A percentile compares a stretch with the other conserved stretches of the same genome.
Evolutionary conservation across 2,329 filamentous ascomycete species (phyloP).

Genomic region (Colletotrichum sp.): DNA sequence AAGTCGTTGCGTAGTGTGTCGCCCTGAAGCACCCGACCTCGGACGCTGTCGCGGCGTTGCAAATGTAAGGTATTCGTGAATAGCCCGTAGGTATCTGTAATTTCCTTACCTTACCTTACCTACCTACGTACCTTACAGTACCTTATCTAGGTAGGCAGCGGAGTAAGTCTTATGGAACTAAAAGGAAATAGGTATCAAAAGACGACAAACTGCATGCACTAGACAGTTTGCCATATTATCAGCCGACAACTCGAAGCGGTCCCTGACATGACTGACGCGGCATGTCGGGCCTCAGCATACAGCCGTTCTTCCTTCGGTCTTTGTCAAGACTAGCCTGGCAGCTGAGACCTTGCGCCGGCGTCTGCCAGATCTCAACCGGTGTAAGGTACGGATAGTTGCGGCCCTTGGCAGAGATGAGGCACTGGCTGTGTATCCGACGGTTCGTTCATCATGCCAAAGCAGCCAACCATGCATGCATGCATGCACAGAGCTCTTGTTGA

Average conservation of each 20-base stretch:
- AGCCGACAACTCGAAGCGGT: neutral
- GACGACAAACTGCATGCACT: neutral
- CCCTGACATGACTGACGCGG: neutral
- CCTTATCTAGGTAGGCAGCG: neutral
- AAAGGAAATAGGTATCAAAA: neutral
- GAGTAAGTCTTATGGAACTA: neutral
- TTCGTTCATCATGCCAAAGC: neutral
- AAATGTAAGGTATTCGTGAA: neutral
- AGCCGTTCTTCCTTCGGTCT: neutral
- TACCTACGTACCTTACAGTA: neutral
- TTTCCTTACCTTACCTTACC: neutral
- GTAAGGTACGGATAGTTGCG: neutral
- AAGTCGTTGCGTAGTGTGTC: neutral
- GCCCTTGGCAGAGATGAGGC: neutral
- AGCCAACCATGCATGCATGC: neutral
- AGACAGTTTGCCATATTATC: neutral
- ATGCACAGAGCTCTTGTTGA: neutral
- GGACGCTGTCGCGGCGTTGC: neutral
- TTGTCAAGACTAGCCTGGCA: neutral
- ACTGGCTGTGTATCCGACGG: neutral
- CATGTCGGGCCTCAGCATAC: neutral
- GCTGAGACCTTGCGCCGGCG: neutral
- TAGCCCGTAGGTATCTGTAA: neutral
- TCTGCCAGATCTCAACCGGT: neutral
- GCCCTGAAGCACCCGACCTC: neutral